Base-by-base conservation (phyloP, 2,329 filamentous ascomycete genomes). In the Cladosporium sp. region DNA sequence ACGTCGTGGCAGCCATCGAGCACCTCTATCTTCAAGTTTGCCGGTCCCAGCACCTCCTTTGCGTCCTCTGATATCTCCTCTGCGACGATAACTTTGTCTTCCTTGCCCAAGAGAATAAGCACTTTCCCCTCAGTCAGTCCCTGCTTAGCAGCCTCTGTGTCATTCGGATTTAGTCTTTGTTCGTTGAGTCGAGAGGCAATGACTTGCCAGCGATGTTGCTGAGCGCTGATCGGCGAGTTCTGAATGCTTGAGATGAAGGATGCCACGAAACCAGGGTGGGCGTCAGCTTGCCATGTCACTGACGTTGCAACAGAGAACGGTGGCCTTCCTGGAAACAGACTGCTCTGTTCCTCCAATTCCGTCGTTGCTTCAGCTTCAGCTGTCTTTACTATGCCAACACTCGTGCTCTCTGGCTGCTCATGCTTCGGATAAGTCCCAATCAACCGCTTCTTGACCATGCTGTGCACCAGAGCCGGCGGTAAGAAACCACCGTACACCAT, bases 211-310 rank as follows among this genome's bases (percentile, higher is more conserved):
- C 84, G 78, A 38, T 78, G 76, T 58, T 85, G 80, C 63, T 88
- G 82, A 12, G 81, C 80, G 61, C 87, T 84, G 20, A 92, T 84
- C 0, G 89, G 90, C 1, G 86, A 87, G 66, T 88, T 75, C 19
- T 85, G 80, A 64, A 93, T 87, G 30, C 83, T 85, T 59, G 84
- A 88, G 66, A 91, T 81, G 67, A 92, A 92, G 0, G 88, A 83
- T 2, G 78, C 76, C 5, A 90, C 76, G 67, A 90, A 92, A 0
- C 88, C 90, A 1, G 71, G 67, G 69, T 93, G 88, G 28, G 82
- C 69, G 37, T 79, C 75, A 19, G 90, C 74, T 72, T 93, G 89
- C 87, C 89, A 92, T 47, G 76, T 73, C 51, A 91, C 84, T 0
- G 88, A 82, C 3, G 80, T 78, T 0, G 84, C 82, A 3, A 89